phyloP scores from a whole-genome alignment of 495 filamentous ascomycete genomes.

The Pyronema omphalodes region DNA sequence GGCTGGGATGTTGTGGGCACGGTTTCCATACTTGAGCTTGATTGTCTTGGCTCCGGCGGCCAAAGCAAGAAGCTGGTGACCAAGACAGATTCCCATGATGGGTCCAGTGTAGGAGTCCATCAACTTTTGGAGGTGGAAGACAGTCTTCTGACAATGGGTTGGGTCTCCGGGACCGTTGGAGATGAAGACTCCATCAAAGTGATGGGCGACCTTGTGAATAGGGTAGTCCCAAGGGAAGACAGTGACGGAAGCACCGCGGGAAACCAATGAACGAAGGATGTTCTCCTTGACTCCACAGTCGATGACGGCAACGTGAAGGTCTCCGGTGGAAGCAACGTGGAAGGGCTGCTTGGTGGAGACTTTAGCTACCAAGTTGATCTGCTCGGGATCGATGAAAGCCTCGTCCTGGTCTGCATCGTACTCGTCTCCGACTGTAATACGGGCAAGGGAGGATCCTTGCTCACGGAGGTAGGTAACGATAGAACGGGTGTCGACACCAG shows the following conservation, averaged over 20 bases:
- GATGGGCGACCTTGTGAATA: constrained; percentile 91
- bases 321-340: constrained; percentile 62
- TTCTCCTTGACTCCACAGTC: constrained; percentile 99
- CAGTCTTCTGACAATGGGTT: constrained; percentile 82
- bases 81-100: constrained; percentile 93
- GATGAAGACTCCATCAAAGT: constrained; percentile 96
- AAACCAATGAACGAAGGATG: constrained; percentile 83
- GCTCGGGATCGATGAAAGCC: constrained; percentile 81
- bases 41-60: constrained; percentile 70
- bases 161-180: constrained; percentile 96
- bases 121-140: constrained; percentile 69
- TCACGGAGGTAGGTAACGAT: constrained; percentile 93
- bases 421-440: constrained; percentile 90
- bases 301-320: constrained; percentile 80
- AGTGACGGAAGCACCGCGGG: constrained; percentile 71
- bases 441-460: constrained; percentile 84
- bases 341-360: constrained; percentile 97
- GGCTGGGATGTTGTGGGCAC: constrained; percentile 93
- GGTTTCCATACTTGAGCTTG: constrained; percentile 95
- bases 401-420: constrained; percentile 98
- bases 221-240: constrained; percentile 91
- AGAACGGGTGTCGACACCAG: constrained; percentile 87
- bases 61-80: constrained; percentile 73
- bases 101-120: constrained; percentile 83
- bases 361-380: constrained; percentile 85